Evolutionary conservation across 2,329 filamentous ascomycete species (phyloP).

Genomic region (Aspergillus piperis): DNA sequence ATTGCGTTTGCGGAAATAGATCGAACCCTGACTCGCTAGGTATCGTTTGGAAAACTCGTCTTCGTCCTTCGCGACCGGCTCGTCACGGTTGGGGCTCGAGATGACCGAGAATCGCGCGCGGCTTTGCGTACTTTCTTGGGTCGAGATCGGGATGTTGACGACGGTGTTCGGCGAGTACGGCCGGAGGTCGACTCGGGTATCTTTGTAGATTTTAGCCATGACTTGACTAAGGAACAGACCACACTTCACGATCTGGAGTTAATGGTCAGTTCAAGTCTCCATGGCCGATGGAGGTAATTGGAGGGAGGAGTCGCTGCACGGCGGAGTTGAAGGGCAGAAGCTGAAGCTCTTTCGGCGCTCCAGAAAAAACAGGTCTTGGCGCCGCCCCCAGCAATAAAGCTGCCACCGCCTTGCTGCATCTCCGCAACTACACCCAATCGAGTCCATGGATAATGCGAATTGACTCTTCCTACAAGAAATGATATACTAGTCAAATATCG

Average conservation of each 20-base stretch:
- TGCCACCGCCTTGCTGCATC: constrained; percentile 14
- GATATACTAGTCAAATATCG: not conserved
- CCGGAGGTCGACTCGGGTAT: constrained; percentile 82
- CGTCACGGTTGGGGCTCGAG: constrained; percentile 44
- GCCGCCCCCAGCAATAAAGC: constrained; percentile 16
- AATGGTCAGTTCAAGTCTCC: constrained; percentile 33
- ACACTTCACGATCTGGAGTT: constrained; percentile 23
- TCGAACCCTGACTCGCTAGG: constrained; percentile 74
- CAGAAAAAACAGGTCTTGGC: constrained; percentile 44
- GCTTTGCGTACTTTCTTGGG: constrained; percentile 48
- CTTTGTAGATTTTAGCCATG: constrained; percentile 78
- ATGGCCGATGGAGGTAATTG: constrained; percentile 29
- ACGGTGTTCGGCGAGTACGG: constrained; percentile 68
- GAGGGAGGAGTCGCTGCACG: constrained; percentile 18
- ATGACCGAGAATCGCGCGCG: constrained; percentile 49
- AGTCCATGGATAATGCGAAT: not conserved
- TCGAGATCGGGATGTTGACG: constrained; percentile 68
- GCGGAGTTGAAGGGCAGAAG: constrained; percentile 31
- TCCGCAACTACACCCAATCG: constrained; percentile 2
- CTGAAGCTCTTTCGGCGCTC: constrained; percentile 25
- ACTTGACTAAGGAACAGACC: constrained; percentile 28
- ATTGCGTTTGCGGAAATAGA: constrained; percentile 79
- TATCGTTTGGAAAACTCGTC: constrained; percentile 69
- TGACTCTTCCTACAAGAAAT: no score
- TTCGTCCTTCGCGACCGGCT: constrained; percentile 59